phyloP scores from a whole-genome alignment of 2,329 filamentous ascomycete species.

The Phaeosphaeria sp. region DNA sequence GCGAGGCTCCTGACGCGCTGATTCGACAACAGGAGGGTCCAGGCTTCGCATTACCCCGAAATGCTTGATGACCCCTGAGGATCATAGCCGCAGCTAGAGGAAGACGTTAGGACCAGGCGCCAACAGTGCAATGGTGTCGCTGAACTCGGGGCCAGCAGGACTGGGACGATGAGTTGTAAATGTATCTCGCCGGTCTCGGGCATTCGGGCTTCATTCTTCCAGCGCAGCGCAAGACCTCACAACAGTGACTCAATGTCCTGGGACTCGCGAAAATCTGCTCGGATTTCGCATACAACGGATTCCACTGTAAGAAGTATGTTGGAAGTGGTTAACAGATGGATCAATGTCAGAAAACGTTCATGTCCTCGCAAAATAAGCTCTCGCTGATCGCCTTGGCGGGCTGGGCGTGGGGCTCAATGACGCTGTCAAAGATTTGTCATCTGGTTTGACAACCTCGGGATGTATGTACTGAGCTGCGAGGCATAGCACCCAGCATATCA shows the following conservation, averaged over 20 bases:
- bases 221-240: neutral
- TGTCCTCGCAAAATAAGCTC: neutral
- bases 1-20: neutral
- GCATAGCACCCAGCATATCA: neutral
- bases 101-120: neutral
- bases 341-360: neutral
- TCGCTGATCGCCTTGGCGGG: neutral
- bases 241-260: no score
- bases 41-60: neutral
- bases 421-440: neutral
- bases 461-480: neutral
- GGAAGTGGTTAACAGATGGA: neutral
- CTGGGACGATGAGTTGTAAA: neutral
- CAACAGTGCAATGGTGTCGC: neutral
- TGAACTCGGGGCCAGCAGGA: neutral
- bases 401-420: neutral
- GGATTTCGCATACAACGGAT: no score
- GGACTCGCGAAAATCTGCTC: no score
- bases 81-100: neutral
- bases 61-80: neutral
- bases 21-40: neutral
- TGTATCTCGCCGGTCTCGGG: neutral
- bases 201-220: neutral
- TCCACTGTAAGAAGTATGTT: neutral
- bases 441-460: neutral